Evolutionary conservation across 371 early-diverging fungal species (phyloP).

Genomic region (Mucor velutinosus): DNA sequence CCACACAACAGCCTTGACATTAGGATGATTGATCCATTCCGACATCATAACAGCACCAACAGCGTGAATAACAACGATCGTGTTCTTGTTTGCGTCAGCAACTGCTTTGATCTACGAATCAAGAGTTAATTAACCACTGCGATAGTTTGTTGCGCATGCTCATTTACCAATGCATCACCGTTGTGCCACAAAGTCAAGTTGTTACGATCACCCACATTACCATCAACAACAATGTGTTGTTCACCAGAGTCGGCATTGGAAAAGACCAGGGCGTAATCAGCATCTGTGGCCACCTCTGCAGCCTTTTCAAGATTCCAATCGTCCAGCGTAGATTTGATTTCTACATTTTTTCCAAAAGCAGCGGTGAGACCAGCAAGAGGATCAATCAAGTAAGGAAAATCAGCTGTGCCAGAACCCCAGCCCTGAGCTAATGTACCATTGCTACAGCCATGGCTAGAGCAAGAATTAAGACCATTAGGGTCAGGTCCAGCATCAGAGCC

Average conservation of each 20-base stretch:
- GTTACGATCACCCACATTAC: conserved; percentile 59
- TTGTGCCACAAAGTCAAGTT: conserved; percentile 61
- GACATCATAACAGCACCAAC: conserved; percentile 62
- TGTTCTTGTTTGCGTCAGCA: conserved; percentile 55
- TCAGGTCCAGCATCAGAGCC: conserved; percentile 43
- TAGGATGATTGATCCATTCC: conserved; percentile 57
- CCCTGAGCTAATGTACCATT: conserved; percentile 62
- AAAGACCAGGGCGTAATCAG: conserved; percentile 63
- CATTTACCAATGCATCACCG: conserved; percentile 56
- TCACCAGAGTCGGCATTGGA: conserved; percentile 64
- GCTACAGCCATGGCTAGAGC: conserved; percentile 31
- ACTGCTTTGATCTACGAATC: conserved; percentile 49
- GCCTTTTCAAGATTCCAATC: conserved; percentile 47
- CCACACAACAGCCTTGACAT: conserved; percentile 56
- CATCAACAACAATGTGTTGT: conserved; percentile 40
- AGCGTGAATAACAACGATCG: conserved; percentile 61
- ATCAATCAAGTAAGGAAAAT: conserved; percentile 59
- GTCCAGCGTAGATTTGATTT: conserved; percentile 28
- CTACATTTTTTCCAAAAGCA: conserved; percentile 33
- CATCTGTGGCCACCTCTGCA: conserved; percentile 34
- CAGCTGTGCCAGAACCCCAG: conserved; percentile 64
- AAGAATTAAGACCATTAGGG: conserved; percentile 8
- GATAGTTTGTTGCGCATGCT: not conserved
- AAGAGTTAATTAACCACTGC: not conserved
- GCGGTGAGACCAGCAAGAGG: conserved; percentile 42